Evolutionary conservation across 306 rosid genomes (phyloP), one percentile per base, ranked within the genome.

Genomic region (Rubus idaeus): DNA sequence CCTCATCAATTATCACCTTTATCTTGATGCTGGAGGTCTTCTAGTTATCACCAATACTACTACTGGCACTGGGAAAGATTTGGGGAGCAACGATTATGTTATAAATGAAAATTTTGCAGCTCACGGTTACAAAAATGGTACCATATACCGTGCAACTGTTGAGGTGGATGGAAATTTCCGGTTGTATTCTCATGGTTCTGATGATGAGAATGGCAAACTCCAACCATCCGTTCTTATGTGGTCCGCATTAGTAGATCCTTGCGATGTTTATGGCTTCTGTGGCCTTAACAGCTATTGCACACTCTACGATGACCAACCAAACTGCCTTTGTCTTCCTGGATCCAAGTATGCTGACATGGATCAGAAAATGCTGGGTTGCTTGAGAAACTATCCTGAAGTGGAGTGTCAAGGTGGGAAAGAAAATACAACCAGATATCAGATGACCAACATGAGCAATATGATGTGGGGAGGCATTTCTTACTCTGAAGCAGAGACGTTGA

Each of bases 201-300:
- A 11, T 7, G 74, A 64, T 37, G 51, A 1, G 46, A n/a, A 12
- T 1, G 17, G 44, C 12, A 72, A 44, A 3, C 26, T 72, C 23
- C 20, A 41, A 8, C 23, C 30, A 5, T n/a, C 67, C 6, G 2
- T 0, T 12, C 5, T 3, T 1, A 3, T n/a, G 30, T 78, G 77
- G 82, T 13, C 14, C 0, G 35, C 39, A 3, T 11, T 44, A 46
- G 8, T 12, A 0, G 16, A 63, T 64, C 50, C 44, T 49, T 79
- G 82, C 56, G 10, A 17, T 12, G 73, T 72, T 21, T 39, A 73
- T 8, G 83, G 83, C 3, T 46, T 44, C 5, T 79, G 83, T 79
- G 78, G 83, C 55, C 47, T 66, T 9, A 66, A 73, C 62, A 79
- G 83, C 44, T 79, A 52, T 39, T 79, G 83, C 69, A 42, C 78